Conservation (phyloP, 2,329 filamentous ascomycete species). For the Fusarium globosum region DNA sequence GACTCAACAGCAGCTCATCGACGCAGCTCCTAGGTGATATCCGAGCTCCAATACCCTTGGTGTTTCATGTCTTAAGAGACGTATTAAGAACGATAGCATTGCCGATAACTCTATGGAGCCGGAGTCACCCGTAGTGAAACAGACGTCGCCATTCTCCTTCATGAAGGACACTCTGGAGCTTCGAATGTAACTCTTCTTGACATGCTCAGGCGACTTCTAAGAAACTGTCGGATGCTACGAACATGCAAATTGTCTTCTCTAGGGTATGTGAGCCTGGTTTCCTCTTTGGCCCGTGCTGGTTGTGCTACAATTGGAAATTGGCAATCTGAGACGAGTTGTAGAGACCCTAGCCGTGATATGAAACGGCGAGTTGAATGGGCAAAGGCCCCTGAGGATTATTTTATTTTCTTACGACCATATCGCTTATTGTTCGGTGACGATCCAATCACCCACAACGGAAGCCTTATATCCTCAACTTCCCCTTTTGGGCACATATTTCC, state of each 20-base stretch:
- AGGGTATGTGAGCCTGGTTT: conserved; percentile 21
- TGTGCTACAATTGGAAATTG: conserved; percentile 39
- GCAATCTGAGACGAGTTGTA: conserved; percentile 43
- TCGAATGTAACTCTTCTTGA: conserved; percentile 20
- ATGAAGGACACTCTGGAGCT: neutral
- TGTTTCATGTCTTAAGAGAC: conserved; percentile 30
- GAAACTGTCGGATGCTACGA: neutral
- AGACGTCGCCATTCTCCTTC: conserved; percentile 6
- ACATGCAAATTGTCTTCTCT: neutral
- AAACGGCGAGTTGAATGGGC: conserved; percentile 35
- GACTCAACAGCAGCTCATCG: neutral
- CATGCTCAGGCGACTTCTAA: conserved; percentile 1
- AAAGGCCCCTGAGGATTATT: conserved; percentile 26
- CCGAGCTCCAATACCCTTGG: conserved; percentile 8
- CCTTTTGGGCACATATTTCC: conserved; percentile 10
- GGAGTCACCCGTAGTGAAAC: conserved; percentile 23
- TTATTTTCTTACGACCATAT: conserved; percentile 5
- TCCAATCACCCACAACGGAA: conserved; percentile 1
- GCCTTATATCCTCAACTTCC: conserved; percentile 6
- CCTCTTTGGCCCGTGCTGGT: conserved; percentile 11
- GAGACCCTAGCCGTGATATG: conserved; percentile 33
- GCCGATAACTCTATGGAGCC: conserved; percentile 27
- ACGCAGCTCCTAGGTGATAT: neutral
- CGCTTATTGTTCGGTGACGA: neutral
- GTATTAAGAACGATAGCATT: conserved; percentile 35